Evolutionary conservation across 2,329 filamentous ascomycete species (phyloP), one percentile per base, ranked within the genome.

Genomic region (Paraphoma sp.): DNA sequence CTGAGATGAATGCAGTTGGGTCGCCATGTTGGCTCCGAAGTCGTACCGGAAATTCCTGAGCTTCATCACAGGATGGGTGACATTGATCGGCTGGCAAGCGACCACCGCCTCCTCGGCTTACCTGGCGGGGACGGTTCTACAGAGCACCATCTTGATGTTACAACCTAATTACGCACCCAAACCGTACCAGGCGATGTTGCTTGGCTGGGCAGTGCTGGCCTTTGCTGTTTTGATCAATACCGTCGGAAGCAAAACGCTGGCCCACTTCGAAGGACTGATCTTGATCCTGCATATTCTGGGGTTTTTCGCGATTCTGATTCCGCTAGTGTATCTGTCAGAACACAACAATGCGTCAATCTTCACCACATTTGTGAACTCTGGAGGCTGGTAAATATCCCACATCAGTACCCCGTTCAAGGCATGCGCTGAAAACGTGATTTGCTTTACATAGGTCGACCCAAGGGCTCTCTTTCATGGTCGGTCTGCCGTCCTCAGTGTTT

Each of bases 161-260:
- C 67, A 69, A 0, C 59, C 64, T 1, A 59, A 58, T 8, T 82
- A 82, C 54, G 45, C 69, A 0, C 62, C 71, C 0, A 57, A 81
- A 47, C 67, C 73, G 28, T 85, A 81, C 81, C 83, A 85, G 48
- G 80, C 76, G 1, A 84, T 82, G 0, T 70, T 85, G 0, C 64
- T 85, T 0, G 77, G 77, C 49, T 82, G 80, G 65, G 80, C 78
- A 0, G 67, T 82, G 14, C 72, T 78, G 2, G 12, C 73, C 1
- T 68, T 81, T 11, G 69, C 72, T 5, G 60, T 79, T 6, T 64
- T 70, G 28, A 75, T 82, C 57, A 85, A 84, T 59, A 77, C 77
- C 1, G 69, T 79, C 11, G 72, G 77, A 6, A 78, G 77, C 2
- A 75, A 73, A 40, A 59, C 78, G 1, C 68, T 85, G 2, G 81